Evolutionary conservation across 495 filamentous ascomycete genomes (phyloP), one percentile per base, ranked within the genome.

Genomic region (Amphirosellinia nigrospora): DNA sequence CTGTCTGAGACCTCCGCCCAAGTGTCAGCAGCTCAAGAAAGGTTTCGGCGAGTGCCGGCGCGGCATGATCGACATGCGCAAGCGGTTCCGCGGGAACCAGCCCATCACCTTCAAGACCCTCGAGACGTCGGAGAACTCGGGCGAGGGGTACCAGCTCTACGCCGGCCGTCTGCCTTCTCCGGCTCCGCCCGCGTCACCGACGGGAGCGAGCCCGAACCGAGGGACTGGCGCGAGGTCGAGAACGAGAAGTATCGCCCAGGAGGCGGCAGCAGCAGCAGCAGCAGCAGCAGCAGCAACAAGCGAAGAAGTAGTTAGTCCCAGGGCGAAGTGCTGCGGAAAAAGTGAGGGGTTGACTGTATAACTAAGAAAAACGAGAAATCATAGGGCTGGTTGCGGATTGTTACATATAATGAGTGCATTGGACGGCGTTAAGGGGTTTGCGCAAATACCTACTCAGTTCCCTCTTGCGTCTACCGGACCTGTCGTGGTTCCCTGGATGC

Each of bases 51-150:
- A 98, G 78, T 99, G 96, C 89, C 96, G 97, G 76, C 91, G 94
- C 66, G 96, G 96, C 61, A 89, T 96, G 89, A 88, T 98, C 75
- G 96, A 99, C 82, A 99, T 99, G 96, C 91, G 96, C 77, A 99
- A 99, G 81, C 91, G 96, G 28, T 98, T 99, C 83, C 88, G 96
- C 52, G 96, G 96, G n/a, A 98, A 99, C 82, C 87, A 92, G 72
- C 94, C 96, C 53, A 86, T 97, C 71, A 85, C 88, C 32, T 86
- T 92, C 34, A 72, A 75, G 46, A 81, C 83, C 58, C 83, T 89
- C 70, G 89, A 94, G 74, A 85, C 92, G 58, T 84, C 83, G 45
- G 88, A 86, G 39, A 82, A 84, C 52, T 77, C 82, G 26, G 79
- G 81, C 58, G 84, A 85, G 26, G 83, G 84, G 7, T 84, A 85